Evolutionary conservation across 2,329 filamentous ascomycete genomes (phyloP).

Genomic region (Epichloe festucae): DNA sequence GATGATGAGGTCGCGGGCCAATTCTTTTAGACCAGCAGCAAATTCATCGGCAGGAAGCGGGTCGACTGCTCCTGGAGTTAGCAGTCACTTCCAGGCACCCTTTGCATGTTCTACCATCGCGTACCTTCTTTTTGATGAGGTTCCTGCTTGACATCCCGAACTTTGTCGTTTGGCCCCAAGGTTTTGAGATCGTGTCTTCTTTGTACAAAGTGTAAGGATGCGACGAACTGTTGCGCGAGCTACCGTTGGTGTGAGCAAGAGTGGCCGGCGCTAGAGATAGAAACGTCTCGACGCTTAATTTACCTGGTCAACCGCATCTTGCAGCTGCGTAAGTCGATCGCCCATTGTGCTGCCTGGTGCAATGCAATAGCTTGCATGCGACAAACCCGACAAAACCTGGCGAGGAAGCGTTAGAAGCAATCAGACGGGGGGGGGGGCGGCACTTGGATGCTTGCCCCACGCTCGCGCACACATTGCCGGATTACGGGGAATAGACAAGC

Average conservation of each 20-base stretch:
- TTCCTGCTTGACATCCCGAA: slow-evolving; percentile 45
- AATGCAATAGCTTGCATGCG: not conserved
- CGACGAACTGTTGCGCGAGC: slow-evolving; percentile 57
- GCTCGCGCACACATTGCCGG: not conserved
- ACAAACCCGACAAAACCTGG: not conserved
- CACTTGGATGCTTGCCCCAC: too few relatives aligned
- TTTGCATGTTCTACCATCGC: not conserved
- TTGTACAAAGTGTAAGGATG: slow-evolving; percentile 52
- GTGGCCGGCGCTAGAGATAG: not conserved
- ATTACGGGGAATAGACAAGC: slow-evolving; percentile 18
- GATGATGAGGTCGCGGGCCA: slow-evolving; percentile 62
- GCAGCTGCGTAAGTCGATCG: slow-evolving; percentile 69
- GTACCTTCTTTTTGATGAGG: slow-evolving; percentile 37
- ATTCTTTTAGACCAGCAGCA: slow-evolving; percentile 53
- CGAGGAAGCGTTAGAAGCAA: too few relatives aligned
- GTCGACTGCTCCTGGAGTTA: slow-evolving; percentile 31
- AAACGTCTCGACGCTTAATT: slow-evolving; percentile 3
- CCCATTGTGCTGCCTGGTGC: slow-evolving; percentile 36
- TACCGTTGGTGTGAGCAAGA: slow-evolving; percentile 17
- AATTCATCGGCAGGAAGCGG: slow-evolving; percentile 52
- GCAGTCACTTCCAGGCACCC: not conserved
- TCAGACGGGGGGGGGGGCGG: too few relatives aligned
- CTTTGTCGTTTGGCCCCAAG: slow-evolving; percentile 43
- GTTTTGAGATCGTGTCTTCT: slow-evolving; percentile 54
- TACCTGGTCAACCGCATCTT: slow-evolving; percentile 76